Base-by-base conservation (phyloP, 495 filamentous ascomycete species). In the Corynascus novoguineensis region DNA sequence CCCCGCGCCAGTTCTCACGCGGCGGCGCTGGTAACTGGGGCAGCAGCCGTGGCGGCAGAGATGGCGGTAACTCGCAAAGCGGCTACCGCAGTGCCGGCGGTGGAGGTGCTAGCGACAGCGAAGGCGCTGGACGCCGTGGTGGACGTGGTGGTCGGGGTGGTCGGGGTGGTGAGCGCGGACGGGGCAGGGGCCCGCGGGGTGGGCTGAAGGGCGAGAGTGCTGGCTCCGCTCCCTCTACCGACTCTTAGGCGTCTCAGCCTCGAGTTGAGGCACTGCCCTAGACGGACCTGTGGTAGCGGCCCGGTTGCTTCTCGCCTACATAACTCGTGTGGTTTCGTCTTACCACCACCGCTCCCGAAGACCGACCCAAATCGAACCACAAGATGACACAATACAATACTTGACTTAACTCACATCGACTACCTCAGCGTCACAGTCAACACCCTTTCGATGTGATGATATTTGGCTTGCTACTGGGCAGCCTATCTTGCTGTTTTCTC, bases 1-100 rank as follows among this genome's bases (percentile, higher is more conserved):
- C 80, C 15, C 68, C 71, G 53, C 72, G 75, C 27, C 64, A 74
- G 55, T 78, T 73, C 61, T 71, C 69, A 46, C 79, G 80, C 58
- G 78, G 79, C 56, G 81, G 82, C 38, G 87, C 88, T 40, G 87
- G 88, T 34, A 86, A 81, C 55, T 89, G 90, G 88, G 83, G 85
- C 55, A 78, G 78, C 62, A 86, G 86, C 69, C 82, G 86, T 35
- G 78, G 82, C 53, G 81, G 72, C 19, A 71, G 71, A 49, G 72
- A 75, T 3, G 25, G 32, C 1, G 53, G 57, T n/a, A 75, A 73
- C 46, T 58, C 71, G 38, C 70, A 71, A 31, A 85, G 80, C 61
- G 90, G 85, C 64, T 95, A 91, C 69, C 79, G 84, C 61, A 92
- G 85, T 64, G 84, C 78, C 52, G 84, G 78, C 53, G 84, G 76